Base-by-base conservation (phyloP, 352 stramenopile genomes). In the Globisporangium orthogonon region DNA sequence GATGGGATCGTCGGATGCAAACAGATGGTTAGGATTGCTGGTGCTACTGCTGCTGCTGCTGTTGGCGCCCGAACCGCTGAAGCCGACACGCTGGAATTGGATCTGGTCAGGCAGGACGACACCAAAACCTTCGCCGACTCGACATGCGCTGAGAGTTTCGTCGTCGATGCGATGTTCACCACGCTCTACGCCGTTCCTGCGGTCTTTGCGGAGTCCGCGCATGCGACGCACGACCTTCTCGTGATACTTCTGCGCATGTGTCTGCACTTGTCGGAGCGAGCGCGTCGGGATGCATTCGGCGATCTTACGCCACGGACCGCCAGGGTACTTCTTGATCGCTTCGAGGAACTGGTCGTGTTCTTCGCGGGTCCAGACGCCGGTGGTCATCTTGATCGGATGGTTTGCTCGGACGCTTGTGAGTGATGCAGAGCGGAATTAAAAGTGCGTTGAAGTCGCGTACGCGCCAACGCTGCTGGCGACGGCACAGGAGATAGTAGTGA, bases 331-430 rank as follows among this genome's bases (percentile, higher is more conserved):
- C 33, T 73, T 71, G 44, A 88, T 66, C 35, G 66, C 76, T 10
- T 73, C 45, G 29, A 88, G 71, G 60, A 86, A 88, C 45, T 74
- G 82, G 46, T 69, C 62, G 61, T 86, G 78, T 59, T 88, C 78
- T 43, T 83, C 70, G 55, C 74, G 63, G 11, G 74, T 80, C 78
- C 78, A 87, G 28, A 74, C 43, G 37, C 66, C 54, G 31, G 35
- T 40, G 35, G 35, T 4, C n/a, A 47, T 47, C 41, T 47, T 47
- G 41, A 28, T 47, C 41, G 41, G n/a, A 17, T 29, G 41, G 41
- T 47, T 23, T 14, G 14, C 9, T 11, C 41, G 4, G 41, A 47
- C 41, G 15, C 41, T 23, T n/a, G n/a, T 9, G 41, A 10, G 41
- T 23, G 41, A 17, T 47, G 41, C 5, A 13, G 15, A 47, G 41